A percentile compares a stretch with the other conserved stretches of the same genome.
Conservation (phyloP, 805 yeast genomes). For the Wickerhamiella qilinensis region DNA sequence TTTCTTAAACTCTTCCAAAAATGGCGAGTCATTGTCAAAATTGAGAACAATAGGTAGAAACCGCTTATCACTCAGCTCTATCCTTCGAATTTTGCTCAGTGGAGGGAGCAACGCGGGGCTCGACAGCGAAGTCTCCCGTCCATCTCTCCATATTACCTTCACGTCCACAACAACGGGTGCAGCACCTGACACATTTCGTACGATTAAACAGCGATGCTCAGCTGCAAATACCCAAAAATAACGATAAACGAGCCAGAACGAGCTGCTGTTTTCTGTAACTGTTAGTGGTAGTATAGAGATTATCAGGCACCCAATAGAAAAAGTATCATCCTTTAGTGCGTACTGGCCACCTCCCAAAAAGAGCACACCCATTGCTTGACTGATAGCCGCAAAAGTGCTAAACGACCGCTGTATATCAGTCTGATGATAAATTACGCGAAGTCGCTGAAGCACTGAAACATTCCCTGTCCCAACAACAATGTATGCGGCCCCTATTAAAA, state of each 20-base stretch:
- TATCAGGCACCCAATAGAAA: constrained; percentile 53
- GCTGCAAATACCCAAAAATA: constrained; percentile 84
- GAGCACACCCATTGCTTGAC: constrained; percentile 71
- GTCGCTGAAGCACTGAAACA: constrained; percentile 53
- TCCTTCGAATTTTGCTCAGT: constrained; percentile 30
- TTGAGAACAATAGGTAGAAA: constrained; percentile 40
- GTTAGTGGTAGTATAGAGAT: constrained; percentile 67
- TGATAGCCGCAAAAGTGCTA: constrained; percentile 63
- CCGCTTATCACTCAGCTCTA: constrained; percentile 32
- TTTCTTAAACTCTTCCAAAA: constrained; percentile 26
- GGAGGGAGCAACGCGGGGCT: constrained; percentile 64
- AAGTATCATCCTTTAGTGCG: constrained; percentile 47
- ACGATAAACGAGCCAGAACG: constrained; percentile 63
- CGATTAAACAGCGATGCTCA: constrained; percentile 64
- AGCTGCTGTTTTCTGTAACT: constrained; percentile 27
- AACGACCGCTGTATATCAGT: constrained; percentile 23
- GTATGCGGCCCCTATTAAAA: constrained; percentile 50
- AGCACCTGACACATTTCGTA: constrained; percentile 50
- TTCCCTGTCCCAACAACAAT: constrained; percentile 91
- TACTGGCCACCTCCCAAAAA: constrained; percentile 89
- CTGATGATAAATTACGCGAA: constrained; percentile 52
- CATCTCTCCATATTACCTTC: constrained; percentile 26
- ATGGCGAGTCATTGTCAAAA: constrained; percentile 23
- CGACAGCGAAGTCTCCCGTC: constrained; percentile 20
- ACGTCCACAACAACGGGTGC: constrained; percentile 36